Percentiles rank a stretch among this genome's conserved stretches.
Evolutionary conservation across 495 filamentous ascomycete genomes (phyloP).

Genomic region (Lentithecium fluviatile): DNA sequence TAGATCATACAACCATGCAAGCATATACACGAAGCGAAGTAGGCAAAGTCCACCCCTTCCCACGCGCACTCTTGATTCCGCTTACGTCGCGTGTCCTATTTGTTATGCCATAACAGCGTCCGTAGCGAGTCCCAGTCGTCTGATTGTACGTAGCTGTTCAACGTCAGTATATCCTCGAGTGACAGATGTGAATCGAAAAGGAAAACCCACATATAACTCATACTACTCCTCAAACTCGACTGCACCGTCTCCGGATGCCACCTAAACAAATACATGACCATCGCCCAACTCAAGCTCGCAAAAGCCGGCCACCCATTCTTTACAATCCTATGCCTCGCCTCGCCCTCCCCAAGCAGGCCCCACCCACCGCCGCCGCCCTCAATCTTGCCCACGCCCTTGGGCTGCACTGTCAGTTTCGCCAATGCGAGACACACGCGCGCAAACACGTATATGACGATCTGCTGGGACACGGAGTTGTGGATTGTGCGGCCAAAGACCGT

Average conservation of each 20-base stretch:
- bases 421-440: slow-evolving; percentile 81
- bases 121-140: slow-evolving; percentile 81
- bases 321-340: slow-evolving; percentile 53
- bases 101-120: slow-evolving; percentile 80
- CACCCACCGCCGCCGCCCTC: slow-evolving; percentile 44
- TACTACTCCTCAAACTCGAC: slow-evolving; percentile 87
- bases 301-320: slow-evolving; percentile 86
- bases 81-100: slow-evolving; percentile 47
- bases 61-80: background rate
- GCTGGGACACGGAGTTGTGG: slow-evolving; percentile 82
- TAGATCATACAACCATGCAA: background rate
- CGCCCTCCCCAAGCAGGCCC: slow-evolving; percentile 43
- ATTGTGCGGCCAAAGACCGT: slow-evolving; percentile 82
- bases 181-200: background rate
- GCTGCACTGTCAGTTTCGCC: slow-evolving; percentile 77
- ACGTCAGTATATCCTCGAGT: slow-evolving; percentile 28
- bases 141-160: slow-evolving; percentile 61
- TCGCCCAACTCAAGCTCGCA: slow-evolving; percentile 81
- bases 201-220: slow-evolving; percentile 88
- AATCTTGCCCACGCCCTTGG: slow-evolving; percentile 42
- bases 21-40: background rate
- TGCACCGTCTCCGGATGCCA: slow-evolving; percentile 89
- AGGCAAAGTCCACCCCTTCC: background rate
- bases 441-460: slow-evolving; percentile 98
- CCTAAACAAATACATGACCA: slow-evolving; percentile 93